Percentiles rank a stretch among this genome's conserved stretches.
Conservation (phyloP, 1,139 yeast species). For the Magnusiomyces paraingens region DNA sequence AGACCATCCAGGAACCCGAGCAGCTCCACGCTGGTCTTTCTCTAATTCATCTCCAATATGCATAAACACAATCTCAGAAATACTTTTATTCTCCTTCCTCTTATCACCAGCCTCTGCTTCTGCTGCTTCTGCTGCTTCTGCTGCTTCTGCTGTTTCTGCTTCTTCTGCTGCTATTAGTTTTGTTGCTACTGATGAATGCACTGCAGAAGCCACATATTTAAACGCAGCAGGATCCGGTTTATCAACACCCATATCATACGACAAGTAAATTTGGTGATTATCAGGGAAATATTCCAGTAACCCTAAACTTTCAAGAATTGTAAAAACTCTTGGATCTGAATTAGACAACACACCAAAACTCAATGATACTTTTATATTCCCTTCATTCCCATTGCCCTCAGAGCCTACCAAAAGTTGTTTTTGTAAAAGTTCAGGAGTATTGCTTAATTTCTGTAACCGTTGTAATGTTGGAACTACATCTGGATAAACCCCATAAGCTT, state of each 20-base stretch:
- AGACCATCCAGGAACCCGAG: constrained; percentile 24
- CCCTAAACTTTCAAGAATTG: constrained; percentile 20
- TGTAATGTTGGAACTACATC: constrained; percentile 21
- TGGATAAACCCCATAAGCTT: constrained; percentile 22
- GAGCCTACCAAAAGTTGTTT: background rate
- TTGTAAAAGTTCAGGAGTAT: background rate
- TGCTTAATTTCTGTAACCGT: constrained; percentile 7
- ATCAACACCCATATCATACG: constrained; percentile 24
- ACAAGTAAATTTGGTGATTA: constrained; percentile 17
- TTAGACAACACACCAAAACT: constrained; percentile 25
- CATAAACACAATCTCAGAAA: constrained; percentile 17
- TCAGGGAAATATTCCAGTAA: constrained; percentile 15
- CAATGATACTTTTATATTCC: constrained; percentile 10
- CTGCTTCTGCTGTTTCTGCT: no score
- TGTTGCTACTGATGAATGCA: background rate
- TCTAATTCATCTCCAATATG: constrained; percentile 28
- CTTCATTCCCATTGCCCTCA: background rate
- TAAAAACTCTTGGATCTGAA: constrained; percentile 24
- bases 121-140: background rate
- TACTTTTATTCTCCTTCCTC: background rate
- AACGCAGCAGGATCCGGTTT: constrained; percentile 25
- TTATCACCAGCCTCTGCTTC: background rate
- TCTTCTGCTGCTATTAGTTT: no score
- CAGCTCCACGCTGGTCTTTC: constrained; percentile 24
- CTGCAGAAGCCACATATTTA: constrained; percentile 11